Evolutionary conservation across 441 rosid genomes (phyloP).

Genomic region (Arabidopsis hybrid): DNA sequence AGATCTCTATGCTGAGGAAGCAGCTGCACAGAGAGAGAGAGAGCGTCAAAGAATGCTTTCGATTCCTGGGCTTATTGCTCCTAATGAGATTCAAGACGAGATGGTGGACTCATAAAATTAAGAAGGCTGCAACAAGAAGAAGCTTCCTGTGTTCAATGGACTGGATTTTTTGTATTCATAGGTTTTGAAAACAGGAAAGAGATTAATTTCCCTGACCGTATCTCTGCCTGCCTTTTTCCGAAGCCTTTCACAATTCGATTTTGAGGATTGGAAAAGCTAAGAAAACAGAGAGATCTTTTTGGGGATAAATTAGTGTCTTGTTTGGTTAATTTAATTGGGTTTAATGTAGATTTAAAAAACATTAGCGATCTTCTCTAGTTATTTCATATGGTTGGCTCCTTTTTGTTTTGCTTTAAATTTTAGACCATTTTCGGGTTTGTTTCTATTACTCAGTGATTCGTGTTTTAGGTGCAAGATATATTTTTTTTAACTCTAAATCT

Average conservation of each 20-base stretch:
- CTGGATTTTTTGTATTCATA: constrained; percentile 2
- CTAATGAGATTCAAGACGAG: constrained; percentile 97
- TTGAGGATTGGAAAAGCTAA: constrained; percentile 31
- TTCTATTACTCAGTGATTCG: constrained; percentile 12
- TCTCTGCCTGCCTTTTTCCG: constrained; percentile 5
- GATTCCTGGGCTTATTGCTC: constrained; percentile 82
- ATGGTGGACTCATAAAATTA: constrained; percentile 84
- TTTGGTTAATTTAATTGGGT: constrained; percentile 30
- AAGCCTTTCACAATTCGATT: constrained; percentile 27
- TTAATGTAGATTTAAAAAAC: constrained; percentile 35
- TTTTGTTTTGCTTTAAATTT: constrained; percentile 3
- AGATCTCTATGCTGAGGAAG: not conserved
- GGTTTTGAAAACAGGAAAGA: constrained; percentile 24
- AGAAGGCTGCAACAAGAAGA: constrained; percentile 15
- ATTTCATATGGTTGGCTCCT: constrained; percentile 14
- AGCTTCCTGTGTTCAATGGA: constrained; percentile 9
- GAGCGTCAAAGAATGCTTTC: constrained; percentile 1
- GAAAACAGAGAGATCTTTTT: constrained; percentile 26
- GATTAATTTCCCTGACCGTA: constrained; percentile 21
- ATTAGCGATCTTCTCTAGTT: constrained; percentile 32
- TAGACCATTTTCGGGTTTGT: constrained; percentile 25
- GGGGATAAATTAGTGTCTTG: constrained; percentile 26
- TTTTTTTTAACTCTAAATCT: not conserved
- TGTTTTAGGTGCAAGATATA: constrained; percentile 21
- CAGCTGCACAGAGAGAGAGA: not conserved